Evolutionary conservation across 345 rosid species (phyloP).

Genomic region (Camelina sativa): DNA sequence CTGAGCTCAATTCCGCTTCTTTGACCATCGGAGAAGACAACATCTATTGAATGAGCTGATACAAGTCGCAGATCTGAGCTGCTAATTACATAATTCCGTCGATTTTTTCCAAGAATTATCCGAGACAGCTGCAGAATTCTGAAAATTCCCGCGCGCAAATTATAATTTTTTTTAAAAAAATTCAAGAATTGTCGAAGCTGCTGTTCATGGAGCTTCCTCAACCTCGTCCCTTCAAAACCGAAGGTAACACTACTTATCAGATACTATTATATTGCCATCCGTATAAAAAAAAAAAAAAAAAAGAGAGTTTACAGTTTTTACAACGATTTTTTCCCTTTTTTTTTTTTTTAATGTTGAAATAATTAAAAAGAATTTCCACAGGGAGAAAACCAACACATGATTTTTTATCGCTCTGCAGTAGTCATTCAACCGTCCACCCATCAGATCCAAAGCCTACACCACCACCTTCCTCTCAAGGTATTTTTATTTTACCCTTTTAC

Average conservation of each 20-base stretch:
- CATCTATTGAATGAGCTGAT: not conserved
- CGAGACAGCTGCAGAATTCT: not conserved
- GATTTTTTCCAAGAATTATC: not conserved
- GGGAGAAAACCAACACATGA: slow-evolving; percentile 90
- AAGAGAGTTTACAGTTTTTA: not conserved
- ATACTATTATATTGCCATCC: not conserved
- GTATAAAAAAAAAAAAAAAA: not conserved
- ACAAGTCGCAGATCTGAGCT: slow-evolving; percentile 52
- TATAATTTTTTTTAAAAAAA: not conserved
- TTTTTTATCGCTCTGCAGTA: slow-evolving; percentile 85
- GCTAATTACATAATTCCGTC: not conserved
- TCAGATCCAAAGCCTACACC: slow-evolving; percentile 67
- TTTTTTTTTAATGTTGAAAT: slow-evolving; percentile 38
- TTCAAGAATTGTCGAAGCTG: slow-evolving; percentile 18
- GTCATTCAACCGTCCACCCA: slow-evolving; percentile 63
- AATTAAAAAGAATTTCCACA: slow-evolving; percentile 54
- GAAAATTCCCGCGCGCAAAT: slow-evolving; percentile 22
- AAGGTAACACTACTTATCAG: slow-evolving; percentile 54
- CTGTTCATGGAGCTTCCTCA: slow-evolving; percentile 85
- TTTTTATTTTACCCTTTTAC: slow-evolving; percentile 16
- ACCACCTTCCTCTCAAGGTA: slow-evolving; percentile 68
- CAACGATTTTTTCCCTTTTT: not conserved
- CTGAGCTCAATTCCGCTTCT: slow-evolving; percentile 2
- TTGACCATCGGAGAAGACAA: not conserved
- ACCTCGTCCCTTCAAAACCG: slow-evolving; percentile 64